A percentile compares a stretch with the other conserved stretches of the same genome.
These are phyloP conservation scores for Byssoonygena ceratinophila DNA, from an alignment of 2,329 filamentous ascomycete genomes.

Conservation along the genomic window DNA sequence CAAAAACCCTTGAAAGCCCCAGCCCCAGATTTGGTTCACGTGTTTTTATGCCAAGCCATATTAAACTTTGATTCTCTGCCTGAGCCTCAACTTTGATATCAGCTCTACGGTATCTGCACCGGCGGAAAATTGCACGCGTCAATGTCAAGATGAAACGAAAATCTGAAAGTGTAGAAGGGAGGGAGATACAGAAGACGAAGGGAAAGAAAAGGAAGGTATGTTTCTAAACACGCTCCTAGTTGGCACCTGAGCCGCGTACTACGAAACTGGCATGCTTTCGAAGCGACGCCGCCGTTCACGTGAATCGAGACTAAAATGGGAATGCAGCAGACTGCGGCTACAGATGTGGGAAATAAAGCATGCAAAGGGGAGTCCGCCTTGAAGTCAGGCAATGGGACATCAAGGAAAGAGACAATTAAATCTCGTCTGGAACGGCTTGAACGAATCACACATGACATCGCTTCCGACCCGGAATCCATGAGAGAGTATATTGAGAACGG, in stretches of 20 bases:
- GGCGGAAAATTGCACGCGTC: too few species aligned
- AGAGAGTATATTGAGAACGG: conserved; percentile 11
- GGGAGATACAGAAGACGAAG: background rate
- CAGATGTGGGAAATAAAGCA: background rate
- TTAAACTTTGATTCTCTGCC: conserved; percentile 1
- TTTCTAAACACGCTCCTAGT: background rate
- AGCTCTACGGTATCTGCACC: too few species aligned
- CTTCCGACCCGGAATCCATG: conserved; percentile 16
- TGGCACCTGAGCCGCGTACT: background rate
- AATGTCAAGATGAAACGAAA: conserved; percentile 10
- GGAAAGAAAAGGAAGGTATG: conserved; percentile 13
- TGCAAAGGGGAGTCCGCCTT: background rate
- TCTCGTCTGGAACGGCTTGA: conserved; percentile 19
- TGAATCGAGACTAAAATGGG: background rate
- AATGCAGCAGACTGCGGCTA: background rate
- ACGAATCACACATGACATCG: conserved; percentile 20
- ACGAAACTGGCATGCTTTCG: background rate
- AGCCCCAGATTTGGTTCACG: background rate
- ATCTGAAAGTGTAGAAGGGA: conserved; percentile 5
- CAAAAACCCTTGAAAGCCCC: background rate
- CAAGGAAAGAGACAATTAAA: conserved; percentile 7
- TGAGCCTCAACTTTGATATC: too few species aligned
- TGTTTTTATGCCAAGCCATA: conserved; percentile 1
- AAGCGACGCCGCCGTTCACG: conserved; percentile 6
- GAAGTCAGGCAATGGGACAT: background rate